Base-by-base conservation (phyloP, 2,329 filamentous ascomycete species). In the Cylindrodendrum hubeiense region DNA sequence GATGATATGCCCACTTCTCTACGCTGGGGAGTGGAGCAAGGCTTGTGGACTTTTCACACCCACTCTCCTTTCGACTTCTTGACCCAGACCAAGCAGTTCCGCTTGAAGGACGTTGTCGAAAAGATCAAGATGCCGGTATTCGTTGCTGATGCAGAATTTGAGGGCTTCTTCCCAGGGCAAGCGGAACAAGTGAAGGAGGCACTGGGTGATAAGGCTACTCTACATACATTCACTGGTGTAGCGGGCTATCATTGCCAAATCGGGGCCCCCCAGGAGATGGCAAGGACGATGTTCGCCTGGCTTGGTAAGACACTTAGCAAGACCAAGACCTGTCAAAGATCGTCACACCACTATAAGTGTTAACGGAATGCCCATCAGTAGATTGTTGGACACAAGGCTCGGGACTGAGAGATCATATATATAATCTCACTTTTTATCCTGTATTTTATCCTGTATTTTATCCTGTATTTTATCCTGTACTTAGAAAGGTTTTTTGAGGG, bases 231-330 rank as follows among this genome's bases (percentile, higher is more conserved):
- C 39, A 68, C 26, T 4, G 66, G 66, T 4, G 28, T 49, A 28
- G 63, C 66, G 41, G 66, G 66, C 4, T 68, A 50, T 47, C 66
- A 68, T 26, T 68, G 66, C 30, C 66, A 68, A 33, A 58, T 59
- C 17, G 66, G 66, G 10, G 66, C 66, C 13, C 30, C 43, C 3
- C 59, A 68, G n/a, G 66, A 68, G 37, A 24, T 68, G 17, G 26
- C 44, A 13, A 49, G 63, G n/a, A 47, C 46, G 19, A 64, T 68
- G 5, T 54, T 54, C 60, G 51, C 59, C 2, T 68, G 66, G 66
- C 15, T 68, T 47, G 51, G 61, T 19, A 60, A 63, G 56, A 61
- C 52, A n/a, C n/a, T n/a, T n/a, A n/a, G n/a, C n/a, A n/a, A n/a
- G n/a, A n/a, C n/a, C n/a, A n/a, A n/a, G n/a, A n/a, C n/a, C n/a